These are phyloP conservation scores for Saposhnikovia divaricata DNA, from an alignment of 129 eudicot species.

Conservation along the genomic window DNA sequence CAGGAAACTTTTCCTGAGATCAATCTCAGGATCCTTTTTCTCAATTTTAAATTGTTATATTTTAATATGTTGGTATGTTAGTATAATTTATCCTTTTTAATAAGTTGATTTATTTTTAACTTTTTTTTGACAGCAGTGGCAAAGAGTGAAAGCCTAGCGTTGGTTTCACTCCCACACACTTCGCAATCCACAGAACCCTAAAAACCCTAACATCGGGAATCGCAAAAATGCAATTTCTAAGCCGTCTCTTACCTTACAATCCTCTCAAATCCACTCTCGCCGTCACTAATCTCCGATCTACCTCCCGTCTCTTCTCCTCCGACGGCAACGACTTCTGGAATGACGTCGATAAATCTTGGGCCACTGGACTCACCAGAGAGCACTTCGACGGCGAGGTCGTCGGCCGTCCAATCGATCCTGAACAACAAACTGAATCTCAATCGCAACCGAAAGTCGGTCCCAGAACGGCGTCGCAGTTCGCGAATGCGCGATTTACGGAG, in stretches of 20 bases:
- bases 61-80: no score
- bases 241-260: conserved; percentile 26
- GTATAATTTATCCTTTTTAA: no score
- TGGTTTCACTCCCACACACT: no score
- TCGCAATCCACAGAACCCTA: neutral
- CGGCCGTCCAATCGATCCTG: conserved; percentile 32
- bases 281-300: neutral
- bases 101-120: no score
- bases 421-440: neutral
- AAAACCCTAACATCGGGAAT: neutral
- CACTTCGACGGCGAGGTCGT: conserved; percentile 74
- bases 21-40: no score
- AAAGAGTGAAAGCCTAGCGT: no score
- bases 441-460: neutral
- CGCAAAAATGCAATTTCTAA: conserved; percentile 27
- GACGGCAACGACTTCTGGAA: conserved; percentile 18
- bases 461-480: conserved; percentile 11
- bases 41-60: no score
- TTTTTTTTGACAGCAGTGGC: no score
- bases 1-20: no score
- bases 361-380: conserved; percentile 69
- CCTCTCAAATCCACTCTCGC: neutral
- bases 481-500: conserved; percentile 25
- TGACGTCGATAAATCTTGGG: conserved; percentile 35
- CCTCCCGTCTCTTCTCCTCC: conserved; percentile 28